Percentiles rank a stretch among this genome's conserved stretches.
These are phyloP conservation scores for Inonotus obliquus DNA, from an alignment of 1,284 basidiomycete species.

Conservation along the genomic window DNA sequence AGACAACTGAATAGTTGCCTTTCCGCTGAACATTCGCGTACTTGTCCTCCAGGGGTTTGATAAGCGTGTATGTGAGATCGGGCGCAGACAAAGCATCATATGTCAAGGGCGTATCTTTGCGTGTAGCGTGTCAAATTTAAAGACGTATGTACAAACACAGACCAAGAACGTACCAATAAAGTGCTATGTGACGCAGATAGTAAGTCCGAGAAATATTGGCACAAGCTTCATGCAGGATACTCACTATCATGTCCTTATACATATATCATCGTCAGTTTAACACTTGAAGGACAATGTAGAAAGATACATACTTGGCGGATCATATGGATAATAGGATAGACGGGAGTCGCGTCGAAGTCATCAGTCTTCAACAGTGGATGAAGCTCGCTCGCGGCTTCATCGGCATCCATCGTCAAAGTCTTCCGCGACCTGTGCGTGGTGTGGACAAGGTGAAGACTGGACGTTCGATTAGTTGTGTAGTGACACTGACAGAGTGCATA, in stretches of 20 bases:
- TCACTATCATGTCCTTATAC: constrained; percentile 55
- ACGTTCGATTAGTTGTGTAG: background rate
- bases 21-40: constrained; percentile 58
- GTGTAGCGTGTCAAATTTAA: constrained; percentile 14
- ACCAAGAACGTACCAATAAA: constrained; percentile 48
- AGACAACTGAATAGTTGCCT: constrained; percentile 74
- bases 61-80: constrained; percentile 83
- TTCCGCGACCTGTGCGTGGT: background rate
- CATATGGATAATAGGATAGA: constrained; percentile 73
- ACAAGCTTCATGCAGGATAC: constrained; percentile 15
- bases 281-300: background rate
- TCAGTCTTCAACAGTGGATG: constrained; percentile 39
- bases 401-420: background rate
- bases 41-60: constrained; percentile 71
- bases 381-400: constrained; percentile 20
- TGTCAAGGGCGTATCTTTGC: constrained; percentile 67
- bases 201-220: background rate
- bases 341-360: constrained; percentile 47
- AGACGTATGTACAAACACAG: background rate
- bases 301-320: constrained; percentile 48
- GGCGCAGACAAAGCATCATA: constrained; percentile 74
- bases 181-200: constrained; percentile 34
- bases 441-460: background rate
- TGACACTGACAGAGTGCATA: background rate
- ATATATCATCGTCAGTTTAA: constrained; percentile 6